Base-by-base conservation (phyloP, 164 flowering plant genomes). In the Cinnamomum micranthum region DNA sequence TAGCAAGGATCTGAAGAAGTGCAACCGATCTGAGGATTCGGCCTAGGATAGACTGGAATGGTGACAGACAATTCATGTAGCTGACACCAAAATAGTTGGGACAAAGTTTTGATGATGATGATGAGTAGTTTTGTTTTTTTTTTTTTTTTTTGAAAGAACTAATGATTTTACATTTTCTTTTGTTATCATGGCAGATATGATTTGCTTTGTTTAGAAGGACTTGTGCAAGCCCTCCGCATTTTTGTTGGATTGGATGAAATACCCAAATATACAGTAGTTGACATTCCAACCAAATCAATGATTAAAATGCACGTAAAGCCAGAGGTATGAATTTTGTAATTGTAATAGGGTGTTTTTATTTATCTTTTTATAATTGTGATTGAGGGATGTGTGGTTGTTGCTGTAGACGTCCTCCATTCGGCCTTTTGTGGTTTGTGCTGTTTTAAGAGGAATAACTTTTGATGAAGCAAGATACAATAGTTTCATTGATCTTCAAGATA, bases 401-500 rank as follows among this genome's bases (percentile, higher is more conserved):
- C 17, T 85, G 81, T 87, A 94, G 98, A 92, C 98, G 28, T 82
- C 93, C 10, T 52, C 11, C 65, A 88, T 96, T 70, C 97, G 98
- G 2, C 95, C 97, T 10, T 88, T 75, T 77, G 80, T 96, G 78
- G 97, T 96, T n/a, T 96, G 97, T 84, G 98, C 99, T 84, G 92
- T 96, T 86, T 79, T 96, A 71, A 88, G 97, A 82, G 97, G 91
- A 50, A 65, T 92, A 28, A 88, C 86, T 47, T 96, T 96, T 78
- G 88, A 92, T 80, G 93, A 92, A 81, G 90, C 88, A 3, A 86
- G 85, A 74, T 96, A 91, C 77, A 91, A 91, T 78, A 96, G 99
- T 82, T 96, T 96, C 76, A 96, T 96, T 80, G 99, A 96, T 81
- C 94, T 96, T 41, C 99, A 96, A 85, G 99, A 96, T 72, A 88